These are phyloP conservation scores for Saccharomycopsis fermentans DNA, from an alignment of 805 yeast genomes.

Conservation along the genomic window DNA sequence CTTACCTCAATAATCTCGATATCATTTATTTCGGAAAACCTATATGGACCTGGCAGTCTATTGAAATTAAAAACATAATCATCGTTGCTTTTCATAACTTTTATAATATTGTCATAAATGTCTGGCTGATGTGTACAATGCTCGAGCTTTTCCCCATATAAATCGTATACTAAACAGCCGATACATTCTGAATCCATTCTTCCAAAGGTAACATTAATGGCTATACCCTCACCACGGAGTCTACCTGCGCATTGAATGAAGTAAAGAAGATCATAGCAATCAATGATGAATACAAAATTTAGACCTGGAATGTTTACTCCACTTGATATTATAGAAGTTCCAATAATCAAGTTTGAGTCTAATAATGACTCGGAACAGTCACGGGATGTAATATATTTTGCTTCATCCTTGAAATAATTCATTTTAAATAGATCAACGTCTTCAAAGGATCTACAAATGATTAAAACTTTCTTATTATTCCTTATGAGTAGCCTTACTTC, in stretches of 20 bases:
- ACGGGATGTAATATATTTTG: not conserved
- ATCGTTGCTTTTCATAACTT: not conserved
- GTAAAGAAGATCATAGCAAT: not conserved
- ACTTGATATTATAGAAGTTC: not conserved
- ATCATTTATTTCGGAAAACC: not conserved
- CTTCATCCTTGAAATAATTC: not conserved
- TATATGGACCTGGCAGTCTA: not conserved
- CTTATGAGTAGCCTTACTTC: not conserved
- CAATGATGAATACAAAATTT: not conserved
- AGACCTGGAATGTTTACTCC: not conserved
- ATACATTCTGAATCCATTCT: not conserved
- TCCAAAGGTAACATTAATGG: not conserved
- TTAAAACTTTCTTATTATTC: not conserved
- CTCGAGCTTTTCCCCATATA: not conserved
- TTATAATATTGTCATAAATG: not conserved
- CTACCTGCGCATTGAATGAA: not conserved
- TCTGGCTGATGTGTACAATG: not conserved
- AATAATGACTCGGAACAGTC: not conserved
- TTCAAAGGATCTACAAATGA: not conserved
- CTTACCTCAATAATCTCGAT: not conserved
- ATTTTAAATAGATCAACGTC: not conserved
- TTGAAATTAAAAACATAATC: not conserved
- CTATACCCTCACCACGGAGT: not conserved
- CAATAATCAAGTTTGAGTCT: not conserved
- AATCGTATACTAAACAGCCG: not conserved